phyloP scores from a whole-genome alignment of 2,329 filamentous ascomycete genomes.

The Fusarium pseudocircinatum region DNA sequence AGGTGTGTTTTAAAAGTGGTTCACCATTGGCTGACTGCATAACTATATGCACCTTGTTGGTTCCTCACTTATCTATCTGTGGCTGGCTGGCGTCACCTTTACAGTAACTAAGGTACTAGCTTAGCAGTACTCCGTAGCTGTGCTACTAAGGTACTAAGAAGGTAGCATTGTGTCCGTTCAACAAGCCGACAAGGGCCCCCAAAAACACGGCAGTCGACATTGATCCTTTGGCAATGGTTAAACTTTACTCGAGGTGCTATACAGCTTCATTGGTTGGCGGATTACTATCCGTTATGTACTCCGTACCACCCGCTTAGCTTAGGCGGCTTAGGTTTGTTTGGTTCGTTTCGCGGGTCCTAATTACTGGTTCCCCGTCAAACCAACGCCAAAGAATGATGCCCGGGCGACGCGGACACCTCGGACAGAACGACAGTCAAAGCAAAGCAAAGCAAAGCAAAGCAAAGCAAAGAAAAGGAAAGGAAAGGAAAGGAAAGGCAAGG shows the following conservation, averaged over 20 bases:
- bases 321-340: constrained; percentile 3
- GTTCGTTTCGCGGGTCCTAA: constrained; percentile 4
- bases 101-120: neutral
- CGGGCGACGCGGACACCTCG: neutral
- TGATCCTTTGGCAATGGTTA: constrained; percentile 5
- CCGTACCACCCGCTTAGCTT: constrained; percentile 4
- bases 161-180: neutral
- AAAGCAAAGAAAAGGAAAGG: neutral
- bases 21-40: neutral
- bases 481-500: neutral
- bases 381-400: neutral
- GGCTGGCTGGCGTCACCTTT: neutral
- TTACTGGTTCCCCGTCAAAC: constrained; percentile 15
- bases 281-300: neutral
- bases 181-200: neutral
- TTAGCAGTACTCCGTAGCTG: neutral
- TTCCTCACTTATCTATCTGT: neutral
- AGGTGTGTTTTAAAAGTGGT: constrained; percentile 2
- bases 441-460: neutral
- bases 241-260: neutral
- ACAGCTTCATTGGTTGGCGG: constrained; percentile 10
- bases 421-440: neutral
- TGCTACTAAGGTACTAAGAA: neutral
- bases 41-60: neutral
- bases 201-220: constrained; percentile 14